Base-by-base conservation (phyloP, 345 rosid genomes). In the Ceriops decandra region DNA sequence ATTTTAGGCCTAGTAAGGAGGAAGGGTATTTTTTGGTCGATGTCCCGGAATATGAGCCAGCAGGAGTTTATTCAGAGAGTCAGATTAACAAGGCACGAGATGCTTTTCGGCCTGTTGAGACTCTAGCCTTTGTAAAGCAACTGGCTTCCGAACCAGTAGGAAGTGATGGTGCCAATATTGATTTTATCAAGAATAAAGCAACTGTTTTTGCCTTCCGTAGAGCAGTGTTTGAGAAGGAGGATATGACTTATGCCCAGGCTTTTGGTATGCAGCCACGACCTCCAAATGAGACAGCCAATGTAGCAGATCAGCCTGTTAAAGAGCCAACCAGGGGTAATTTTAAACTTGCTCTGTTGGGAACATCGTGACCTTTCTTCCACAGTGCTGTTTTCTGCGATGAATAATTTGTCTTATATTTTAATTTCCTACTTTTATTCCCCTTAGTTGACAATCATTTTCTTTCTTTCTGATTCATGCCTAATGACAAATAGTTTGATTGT, bases 181-280 rank as follows among this genome's bases (percentile, higher is more conserved):
- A 83, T 60, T 86, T 85, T 78, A 52, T 84, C 28, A 86, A 83
- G 81, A 82, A 85, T 72, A 95, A 73, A 76, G 90, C 98, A 26
- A 79, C 83, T 27, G 81, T 85, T 76, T 76, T 33, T 80, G 83
- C 91, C 68, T 81, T 88, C 8, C 91, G 98, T 46, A 95, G 77
- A 85, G 91, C 97, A 13, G 81, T 86, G 47, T 95, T 90, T 74
- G 98, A 92, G 87, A 97, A 95, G 92, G 90, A 82, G 77, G 99
- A 92, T 76, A 97, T 90, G 87, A 95, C 99, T 0, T 92, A 95
- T 77, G 90, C 96, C 2, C 95, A 95, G 77, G 99, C 99, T n/a
- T 95, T 95, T 72, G 97, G 97, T n/a, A 82, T 76, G 33, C 96
- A 78, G 63, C 69, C 86, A 5, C 87, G 83, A 59, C 47, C 78